Percentiles rank a stretch among this genome's conserved stretches.
These are phyloP conservation scores for Ogataea parapolymorpha DNA, from an alignment of 805 yeast genomes.

Conservation along the genomic window DNA sequence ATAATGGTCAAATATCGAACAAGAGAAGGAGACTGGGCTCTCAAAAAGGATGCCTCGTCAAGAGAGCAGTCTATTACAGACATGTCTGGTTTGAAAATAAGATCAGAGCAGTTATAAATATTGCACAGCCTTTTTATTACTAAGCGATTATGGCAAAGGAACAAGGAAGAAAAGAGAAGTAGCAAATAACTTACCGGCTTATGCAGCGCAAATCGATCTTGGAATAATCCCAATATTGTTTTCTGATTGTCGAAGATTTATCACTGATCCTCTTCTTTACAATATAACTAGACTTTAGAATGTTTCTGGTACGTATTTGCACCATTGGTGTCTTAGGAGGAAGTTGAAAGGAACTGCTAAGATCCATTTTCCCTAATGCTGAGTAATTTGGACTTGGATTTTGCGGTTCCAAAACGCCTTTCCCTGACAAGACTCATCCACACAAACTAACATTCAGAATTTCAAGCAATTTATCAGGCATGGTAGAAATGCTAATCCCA, in stretches of 20 bases:
- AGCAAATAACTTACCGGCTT: slow-evolving; percentile 6
- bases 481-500: slow-evolving; percentile 31
- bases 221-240: neutral
- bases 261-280: neutral
- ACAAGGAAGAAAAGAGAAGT: slow-evolving; percentile 2
- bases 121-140: slow-evolving; percentile 6
- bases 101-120: neutral
- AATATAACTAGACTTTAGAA: neutral
- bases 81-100: neutral
- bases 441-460: slow-evolving; percentile 27
- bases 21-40: neutral
- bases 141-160: neutral
- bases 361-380: too few relatives aligned
- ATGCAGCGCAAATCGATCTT: slow-evolving; percentile 1
- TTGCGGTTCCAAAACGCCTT: too few relatives aligned
- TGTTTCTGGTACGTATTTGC: slow-evolving; percentile 7
- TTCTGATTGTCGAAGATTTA: neutral
- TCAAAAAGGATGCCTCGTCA: neutral
- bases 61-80: slow-evolving; percentile 2
- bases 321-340: neutral
- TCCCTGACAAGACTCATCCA: neutral
- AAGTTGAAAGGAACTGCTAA: neutral
- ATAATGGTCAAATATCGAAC: slow-evolving; percentile 1
- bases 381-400: too few relatives aligned
- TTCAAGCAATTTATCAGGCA: slow-evolving; percentile 42